Evolutionary conservation across 345 rosid species (phyloP).

Genomic region (Hibiscus tridactylites): DNA sequence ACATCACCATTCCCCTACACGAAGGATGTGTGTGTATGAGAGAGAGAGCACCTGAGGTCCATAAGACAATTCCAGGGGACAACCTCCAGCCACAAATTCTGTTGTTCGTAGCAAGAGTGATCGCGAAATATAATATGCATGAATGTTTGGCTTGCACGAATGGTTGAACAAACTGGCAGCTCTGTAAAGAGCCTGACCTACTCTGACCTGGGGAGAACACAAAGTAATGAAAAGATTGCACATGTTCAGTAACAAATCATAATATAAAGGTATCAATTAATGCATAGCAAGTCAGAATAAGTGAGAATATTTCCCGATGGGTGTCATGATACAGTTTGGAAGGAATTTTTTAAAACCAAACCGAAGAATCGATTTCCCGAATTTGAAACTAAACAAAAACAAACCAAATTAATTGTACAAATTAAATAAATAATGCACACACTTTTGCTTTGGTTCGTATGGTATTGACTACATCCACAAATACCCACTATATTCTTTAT

Average conservation of each 20-base stretch:
- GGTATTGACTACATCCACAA: neutral
- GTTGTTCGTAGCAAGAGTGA: slow-evolving; percentile 52
- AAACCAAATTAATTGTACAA: neutral
- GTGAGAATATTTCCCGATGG: neutral
- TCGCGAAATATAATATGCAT: slow-evolving; percentile 79
- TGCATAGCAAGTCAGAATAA: neutral
- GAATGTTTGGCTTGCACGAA: slow-evolving; percentile 82
- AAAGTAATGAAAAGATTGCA: slow-evolving; percentile 8
- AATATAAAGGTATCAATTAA: neutral
- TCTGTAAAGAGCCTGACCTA: slow-evolving; percentile 70
- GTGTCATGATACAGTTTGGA: neutral
- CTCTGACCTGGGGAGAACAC: slow-evolving; percentile 42
- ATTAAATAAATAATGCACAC: neutral
- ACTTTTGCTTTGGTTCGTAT: neutral
- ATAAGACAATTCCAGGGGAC: slow-evolving; percentile 74
- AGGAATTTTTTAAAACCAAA: neutral
- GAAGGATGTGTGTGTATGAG: neutral
- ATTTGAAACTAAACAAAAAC: neutral
- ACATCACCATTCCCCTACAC: neutral
- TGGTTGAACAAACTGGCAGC: slow-evolving; percentile 81
- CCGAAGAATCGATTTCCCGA: neutral
- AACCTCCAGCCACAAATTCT: slow-evolving; percentile 48
- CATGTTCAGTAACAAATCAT: neutral
- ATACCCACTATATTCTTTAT: no score
- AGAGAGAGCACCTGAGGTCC: slow-evolving; percentile 63